Base-by-base conservation (phyloP, 768 basidiomycete genomes). In the Atractiella rhizophila region DNA sequence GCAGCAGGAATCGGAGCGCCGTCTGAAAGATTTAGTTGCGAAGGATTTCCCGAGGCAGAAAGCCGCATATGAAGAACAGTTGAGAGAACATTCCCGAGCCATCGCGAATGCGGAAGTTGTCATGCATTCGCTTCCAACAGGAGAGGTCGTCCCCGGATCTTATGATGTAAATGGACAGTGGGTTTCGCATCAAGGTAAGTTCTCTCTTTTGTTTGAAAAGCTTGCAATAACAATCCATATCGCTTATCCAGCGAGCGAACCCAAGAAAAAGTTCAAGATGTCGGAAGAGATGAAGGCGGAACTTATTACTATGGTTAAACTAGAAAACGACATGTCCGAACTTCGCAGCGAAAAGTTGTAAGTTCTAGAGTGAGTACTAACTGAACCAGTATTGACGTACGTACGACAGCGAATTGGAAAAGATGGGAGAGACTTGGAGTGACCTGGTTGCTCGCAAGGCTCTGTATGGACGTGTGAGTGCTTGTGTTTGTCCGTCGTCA, bases 291-390 rank as follows among this genome's bases (percentile, higher is more conserved):
- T 86, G 76, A 78, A 79, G 62, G 58, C 57, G 29, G 67, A 70
- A 23, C 69, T 85, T 47, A 85, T 77, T 77, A 67, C 74, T 56
- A 63, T 82, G 6, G 76, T 80, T 40, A 64, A 71, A 54, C 53
- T 83, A 43, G 81, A 77, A 55, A 81, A 82, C 52, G 76, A 81
- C 60, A 73, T 73, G 40, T 79, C 76, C 58, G 63, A 76, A 44
- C 41, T 68, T 31, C 61, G 48, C 11, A 52, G 42, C 29, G 54
- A 57, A 46, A 62, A 58, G 49, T 53, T 55, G 59, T 61, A 38
- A 34, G 59, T 47, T 5, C 6, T n/a, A 16, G 7, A 3, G 15
- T 6, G 23, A n/a, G n/a, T n/a, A n/a, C 15, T 10, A 12, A 15
- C 12, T 41, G 27, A 27, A 25, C 15, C 20, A n/a, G 15, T 20